Base-by-base conservation (phyloP, 2,329 filamentous ascomycete genomes). In the Acephala macrosclerotiorum region DNA sequence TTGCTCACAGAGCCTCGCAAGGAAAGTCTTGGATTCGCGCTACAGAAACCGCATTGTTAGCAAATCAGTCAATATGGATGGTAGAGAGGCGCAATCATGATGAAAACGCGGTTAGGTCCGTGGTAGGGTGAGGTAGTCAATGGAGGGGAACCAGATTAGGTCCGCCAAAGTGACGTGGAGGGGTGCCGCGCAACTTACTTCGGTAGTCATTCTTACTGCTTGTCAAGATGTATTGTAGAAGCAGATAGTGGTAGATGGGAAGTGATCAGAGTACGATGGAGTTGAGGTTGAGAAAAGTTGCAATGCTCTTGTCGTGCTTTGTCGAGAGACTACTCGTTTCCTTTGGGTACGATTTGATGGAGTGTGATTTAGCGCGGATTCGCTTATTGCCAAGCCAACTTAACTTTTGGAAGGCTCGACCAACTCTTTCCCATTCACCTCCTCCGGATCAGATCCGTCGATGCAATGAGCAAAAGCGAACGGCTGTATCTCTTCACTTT, bases 1-100 rank as follows among this genome's bases (percentile, higher is more conserved):
- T 90, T 99, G 96, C 92, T 98, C 96, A 88, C 96, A 98, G 81
- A 99, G 94, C 86, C 96, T 91, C 83, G 96, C 96, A 83, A 98
- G 93, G 89, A 98, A 98, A 80, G 96, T 98, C 91, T 98, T 98
- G 91, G 94, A 76, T 74, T 77, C 75, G 72, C 75, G 75, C 75
- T 77, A 63, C 42, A 70, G 56, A 51, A 47, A 63, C 58, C 45
- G 26, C 57, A 3, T 53, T 29, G 69, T 76, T 63, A 76, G 75
- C 70, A 70, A 33, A 62, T 16, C 22, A 53, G 49, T 60, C 51
- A 22, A 29, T 25, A 53, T 40, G 45, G 61, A 71, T 67, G 62
- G 57, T 25, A 61, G 49, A 58, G 20, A 55, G 40, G 12, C 16
- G 26, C 57, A 35, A 51, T 35, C 36, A 60, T 51, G 66, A 60